Conservation (phyloP, 2,329 filamentous ascomycete species). For the Talaromyces sp. region DNA sequence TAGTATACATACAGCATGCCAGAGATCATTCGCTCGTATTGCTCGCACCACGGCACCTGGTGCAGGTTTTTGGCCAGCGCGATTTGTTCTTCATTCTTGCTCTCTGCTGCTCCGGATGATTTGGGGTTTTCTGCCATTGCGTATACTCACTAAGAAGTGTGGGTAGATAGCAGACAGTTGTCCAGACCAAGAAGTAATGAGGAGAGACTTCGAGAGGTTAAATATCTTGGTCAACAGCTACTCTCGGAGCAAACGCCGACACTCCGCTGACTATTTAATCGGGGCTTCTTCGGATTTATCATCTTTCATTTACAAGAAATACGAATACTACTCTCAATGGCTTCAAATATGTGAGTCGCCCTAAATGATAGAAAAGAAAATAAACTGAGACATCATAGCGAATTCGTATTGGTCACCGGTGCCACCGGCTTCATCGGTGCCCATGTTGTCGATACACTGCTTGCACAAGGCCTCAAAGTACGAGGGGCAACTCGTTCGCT, state of each 20-base stretch:
- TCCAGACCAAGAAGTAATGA: not conserved
- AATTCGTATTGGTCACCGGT: conserved; percentile 22
- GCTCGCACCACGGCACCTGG: conserved; percentile 23
- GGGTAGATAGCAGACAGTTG: not conserved
- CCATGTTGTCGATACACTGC: conserved; percentile 20
- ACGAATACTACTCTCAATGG: not conserved
- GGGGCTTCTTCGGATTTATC: not conserved
- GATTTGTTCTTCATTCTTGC: conserved; percentile 14
- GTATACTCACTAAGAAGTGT: not conserved
- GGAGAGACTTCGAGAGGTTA: no score
- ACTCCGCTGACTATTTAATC: not conserved
- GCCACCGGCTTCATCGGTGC: conserved; percentile 27
- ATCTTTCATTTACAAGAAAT: not conserved
- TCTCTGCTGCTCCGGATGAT: conserved; percentile 5
- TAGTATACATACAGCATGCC: conserved; percentile 21
- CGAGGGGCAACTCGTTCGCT: conserved; percentile 16
- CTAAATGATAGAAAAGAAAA: not conserved
- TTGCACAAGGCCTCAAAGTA: conserved; percentile 16
- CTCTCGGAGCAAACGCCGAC: not conserved
- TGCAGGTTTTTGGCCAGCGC: conserved; percentile 11
- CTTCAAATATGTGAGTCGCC: not conserved
- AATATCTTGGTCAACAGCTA: no score
- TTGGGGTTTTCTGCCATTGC: not conserved
- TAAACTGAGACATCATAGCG: not conserved
- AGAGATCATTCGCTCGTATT: conserved; percentile 25